Conservation (phyloP, 768 basidiomycete genomes). For the Hypsizygus marmoreus region DNA sequence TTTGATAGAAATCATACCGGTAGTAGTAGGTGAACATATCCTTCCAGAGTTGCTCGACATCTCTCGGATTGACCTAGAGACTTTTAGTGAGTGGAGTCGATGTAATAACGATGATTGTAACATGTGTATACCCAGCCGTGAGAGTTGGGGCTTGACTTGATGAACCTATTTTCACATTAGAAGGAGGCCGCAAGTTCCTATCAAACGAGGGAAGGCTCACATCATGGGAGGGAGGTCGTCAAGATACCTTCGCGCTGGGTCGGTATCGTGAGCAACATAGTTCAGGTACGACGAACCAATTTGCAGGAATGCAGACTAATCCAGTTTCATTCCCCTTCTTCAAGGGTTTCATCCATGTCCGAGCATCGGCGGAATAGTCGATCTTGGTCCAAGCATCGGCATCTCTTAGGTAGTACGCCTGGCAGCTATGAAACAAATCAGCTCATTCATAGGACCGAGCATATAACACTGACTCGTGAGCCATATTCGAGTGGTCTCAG, state of each 20-base stretch:
- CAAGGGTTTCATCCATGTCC: conserved; percentile 77
- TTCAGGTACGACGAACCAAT: conserved; percentile 47
- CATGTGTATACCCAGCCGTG: conserved; percentile 80
- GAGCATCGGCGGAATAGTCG: conserved; percentile 56
- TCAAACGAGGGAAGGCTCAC: conserved; percentile 34
- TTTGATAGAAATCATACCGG: conserved; percentile 33
- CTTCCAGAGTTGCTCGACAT: conserved; percentile 76
- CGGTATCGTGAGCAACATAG: not conserved
- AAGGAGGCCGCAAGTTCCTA: not conserved
- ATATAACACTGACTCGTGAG: conserved; percentile 22
- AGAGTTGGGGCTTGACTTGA: conserved; percentile 64
- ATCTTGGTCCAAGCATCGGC: conserved; percentile 77
- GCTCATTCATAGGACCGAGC: not conserved
- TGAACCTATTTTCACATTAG: conserved; percentile 51
- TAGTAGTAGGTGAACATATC: conserved; percentile 73
- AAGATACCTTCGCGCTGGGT: conserved; percentile 48
- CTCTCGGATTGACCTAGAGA: conserved; percentile 58
- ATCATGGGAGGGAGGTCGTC: conserved; percentile 80
- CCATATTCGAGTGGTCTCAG: conserved; percentile 15
- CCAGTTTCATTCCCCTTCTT: conserved; percentile 64
- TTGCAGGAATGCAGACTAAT: conserved; percentile 60
- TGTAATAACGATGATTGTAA: too few relatives aligned
- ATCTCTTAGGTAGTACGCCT: conserved; percentile 69
- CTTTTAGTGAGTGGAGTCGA: not conserved
- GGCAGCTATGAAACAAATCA: conserved; percentile 39